These are phyloP conservation scores for Lachnellula suecica DNA, from an alignment of 2,329 filamentous ascomycete genomes.

Conservation along the genomic window DNA sequence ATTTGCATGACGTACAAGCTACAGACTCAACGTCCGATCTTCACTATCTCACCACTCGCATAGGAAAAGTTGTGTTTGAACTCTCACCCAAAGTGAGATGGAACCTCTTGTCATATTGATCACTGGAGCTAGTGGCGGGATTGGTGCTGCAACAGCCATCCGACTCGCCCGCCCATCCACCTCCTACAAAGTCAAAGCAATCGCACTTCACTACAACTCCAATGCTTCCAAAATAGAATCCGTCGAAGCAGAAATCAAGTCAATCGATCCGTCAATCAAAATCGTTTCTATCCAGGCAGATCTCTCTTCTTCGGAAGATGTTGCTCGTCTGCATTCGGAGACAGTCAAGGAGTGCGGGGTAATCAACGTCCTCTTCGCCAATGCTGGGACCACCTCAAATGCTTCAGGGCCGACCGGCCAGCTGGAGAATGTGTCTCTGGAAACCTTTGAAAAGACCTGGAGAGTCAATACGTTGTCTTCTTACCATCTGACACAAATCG, in stretches of 20 bases:
- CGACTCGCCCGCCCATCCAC: conserved; percentile 50
- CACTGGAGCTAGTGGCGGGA: conserved; percentile 66
- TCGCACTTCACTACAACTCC: conserved; percentile 6
- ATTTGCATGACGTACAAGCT: too few species aligned
- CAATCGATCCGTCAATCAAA: neutral
- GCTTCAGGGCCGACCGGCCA: conserved; percentile 10
- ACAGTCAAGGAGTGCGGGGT: neutral
- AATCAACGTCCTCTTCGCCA: conserved; percentile 21
- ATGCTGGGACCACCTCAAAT: conserved; percentile 22
- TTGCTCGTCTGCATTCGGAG: conserved; percentile 2
- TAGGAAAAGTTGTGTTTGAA: too few species aligned
- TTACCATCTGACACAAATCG: conserved; percentile 25
- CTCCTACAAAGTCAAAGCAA: conserved; percentile 4
- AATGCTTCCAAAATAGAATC: conserved; percentile 1
- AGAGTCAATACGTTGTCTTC: conserved; percentile 22
- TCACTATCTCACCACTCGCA: too few species aligned
- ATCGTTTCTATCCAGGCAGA: conserved; percentile 6
- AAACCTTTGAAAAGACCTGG: conserved; percentile 27
- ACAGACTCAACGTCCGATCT: too few species aligned
- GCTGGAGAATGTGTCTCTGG: conserved; percentile 20
- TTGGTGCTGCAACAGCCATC: conserved; percentile 64
- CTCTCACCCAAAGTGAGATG: too few species aligned
- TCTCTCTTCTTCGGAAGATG: conserved; percentile 4
- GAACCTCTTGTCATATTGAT: conserved; percentile 3
- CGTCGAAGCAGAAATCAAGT: neutral